phyloP scores from a whole-genome alignment of 306 rosid genomes.

The Casuarina cunninghamiana region DNA sequence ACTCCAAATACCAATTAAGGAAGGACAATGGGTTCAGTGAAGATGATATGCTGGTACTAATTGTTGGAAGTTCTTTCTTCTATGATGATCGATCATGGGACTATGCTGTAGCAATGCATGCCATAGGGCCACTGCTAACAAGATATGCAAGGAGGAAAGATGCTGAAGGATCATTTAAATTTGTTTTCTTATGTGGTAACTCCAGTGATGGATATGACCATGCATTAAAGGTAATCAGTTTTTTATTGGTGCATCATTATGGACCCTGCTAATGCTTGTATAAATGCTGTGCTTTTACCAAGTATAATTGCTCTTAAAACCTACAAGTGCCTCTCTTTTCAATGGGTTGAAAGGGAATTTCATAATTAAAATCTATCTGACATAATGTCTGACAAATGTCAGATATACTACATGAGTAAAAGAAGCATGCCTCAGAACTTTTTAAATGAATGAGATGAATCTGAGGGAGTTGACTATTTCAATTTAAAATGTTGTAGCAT shows the following conservation, averaged over 20 bases:
- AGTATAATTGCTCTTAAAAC: conserved; percentile 1
- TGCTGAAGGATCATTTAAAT: conserved; percentile 63
- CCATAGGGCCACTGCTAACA: conserved; percentile 77
- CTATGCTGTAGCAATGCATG: conserved; percentile 93
- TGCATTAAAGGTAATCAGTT: conserved; percentile 68
- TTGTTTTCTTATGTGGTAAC: conserved; percentile 86
- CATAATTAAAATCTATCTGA: neutral
- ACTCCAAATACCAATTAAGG: conserved; percentile 66
- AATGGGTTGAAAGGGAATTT: conserved; percentile 7
- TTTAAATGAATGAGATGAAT: neutral
- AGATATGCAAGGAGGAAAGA: conserved; percentile 75
- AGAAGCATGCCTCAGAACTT: neutral
- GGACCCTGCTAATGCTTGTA: conserved; percentile 1
- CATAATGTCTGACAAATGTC: neutral
- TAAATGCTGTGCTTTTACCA: neutral
- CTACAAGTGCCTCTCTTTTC: conserved; percentile 7
- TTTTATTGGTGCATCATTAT: conserved; percentile 20
- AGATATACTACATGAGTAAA: neutral
- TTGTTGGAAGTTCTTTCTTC: conserved; percentile 82
- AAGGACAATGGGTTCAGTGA: conserved; percentile 53
- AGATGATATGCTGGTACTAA: conserved; percentile 74
- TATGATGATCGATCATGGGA: conserved; percentile 77
- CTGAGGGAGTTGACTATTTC: neutral
- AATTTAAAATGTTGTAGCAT: neutral
- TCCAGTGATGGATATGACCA: conserved; percentile 73